Conservation (phyloP, 305 asterid genomes). For the Rubia peregrina region DNA sequence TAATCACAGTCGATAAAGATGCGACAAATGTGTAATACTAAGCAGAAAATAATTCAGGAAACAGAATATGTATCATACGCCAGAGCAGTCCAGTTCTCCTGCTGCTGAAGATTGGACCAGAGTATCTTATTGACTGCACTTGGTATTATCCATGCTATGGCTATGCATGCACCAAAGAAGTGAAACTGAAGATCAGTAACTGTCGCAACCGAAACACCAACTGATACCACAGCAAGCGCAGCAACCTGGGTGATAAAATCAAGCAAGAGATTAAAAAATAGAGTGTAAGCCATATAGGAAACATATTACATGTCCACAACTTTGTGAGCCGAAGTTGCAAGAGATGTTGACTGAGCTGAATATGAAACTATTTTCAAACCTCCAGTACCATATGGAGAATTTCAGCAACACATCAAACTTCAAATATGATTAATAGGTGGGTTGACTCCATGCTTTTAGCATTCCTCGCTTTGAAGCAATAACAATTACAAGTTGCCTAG, state of each 20-base stretch:
- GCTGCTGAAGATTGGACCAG: constrained; percentile 97
- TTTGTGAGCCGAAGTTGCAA: not conserved
- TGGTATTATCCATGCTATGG: constrained; percentile 91
- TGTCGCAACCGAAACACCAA: constrained; percentile 90
- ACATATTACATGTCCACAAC: not conserved
- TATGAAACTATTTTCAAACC: not conserved
- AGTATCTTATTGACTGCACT: constrained; percentile 88
- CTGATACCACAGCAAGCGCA: constrained; percentile 77
- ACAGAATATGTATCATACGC: constrained; percentile 48
- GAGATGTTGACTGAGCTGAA: not conserved
- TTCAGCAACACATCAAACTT: not conserved
- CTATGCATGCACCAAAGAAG: constrained; percentile 89
- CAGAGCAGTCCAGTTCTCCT: constrained; percentile 91
- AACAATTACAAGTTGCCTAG: not conserved
- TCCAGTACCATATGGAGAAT: not conserved
- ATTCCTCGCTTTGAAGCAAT: not conserved
- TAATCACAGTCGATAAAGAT: not conserved
- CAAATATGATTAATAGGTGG: not conserved
- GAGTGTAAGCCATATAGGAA: not conserved
- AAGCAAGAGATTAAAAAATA: not conserved
- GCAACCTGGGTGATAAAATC: constrained; percentile 50
- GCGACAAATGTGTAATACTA: not conserved
- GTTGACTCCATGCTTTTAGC: not conserved
- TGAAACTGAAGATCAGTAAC: constrained; percentile 94
- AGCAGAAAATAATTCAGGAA: not conserved